Evolutionary conservation across 768 basidiomycete genomes (phyloP), one percentile per base, ranked within the genome.

Genomic region (Tremella yokohamensis): DNA sequence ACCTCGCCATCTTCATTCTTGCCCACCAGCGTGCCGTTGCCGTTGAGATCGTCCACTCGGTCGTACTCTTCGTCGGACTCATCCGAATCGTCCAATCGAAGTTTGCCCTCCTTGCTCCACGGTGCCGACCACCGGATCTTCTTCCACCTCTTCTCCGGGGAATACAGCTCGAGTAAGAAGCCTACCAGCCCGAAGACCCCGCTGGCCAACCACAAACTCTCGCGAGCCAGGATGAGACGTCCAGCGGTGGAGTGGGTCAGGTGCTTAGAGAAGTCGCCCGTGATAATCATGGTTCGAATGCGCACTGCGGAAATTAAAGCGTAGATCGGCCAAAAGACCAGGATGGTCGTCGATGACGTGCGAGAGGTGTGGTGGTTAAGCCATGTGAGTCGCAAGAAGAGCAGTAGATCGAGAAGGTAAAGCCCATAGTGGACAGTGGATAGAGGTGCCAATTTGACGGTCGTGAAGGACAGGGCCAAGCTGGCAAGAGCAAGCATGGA

Each of bases 311-410:
- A 64, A 0, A 78, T 79, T 15, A 80, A 18, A 12, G 83, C 50
- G 64, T 89, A 88, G 8, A 82, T 51, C 0, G 90, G 89, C 87
- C 89, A 94, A 76, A 89, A 93, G 49, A 93, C 72, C 9, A 96
- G 82, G 38, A 91, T 76, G 12, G 84, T 70, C 1, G 87, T 80
- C 0, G 89, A 89, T 0, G 91, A 87, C 8, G 82, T 80, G 16
- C 84, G 82, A 0, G 85, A 82, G 15, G 85, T 83, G 38, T 83
- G 82, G 72, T 92, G 89, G 62, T 88, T 90, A 56, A 81, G 75
- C 62, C 81, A 82, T 1, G 85, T 85, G 44, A 90, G 76, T 20
- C 79, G 60, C 2, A 82, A 69, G 16, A 83, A 77, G 12, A 81
- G 63, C 19, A 82, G 48, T 3, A 88, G 70, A 0, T 84, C 80